Evolutionary conservation across 202 grass and related monocot genomes (phyloP).

Genomic region (Eragrostis tef): DNA sequence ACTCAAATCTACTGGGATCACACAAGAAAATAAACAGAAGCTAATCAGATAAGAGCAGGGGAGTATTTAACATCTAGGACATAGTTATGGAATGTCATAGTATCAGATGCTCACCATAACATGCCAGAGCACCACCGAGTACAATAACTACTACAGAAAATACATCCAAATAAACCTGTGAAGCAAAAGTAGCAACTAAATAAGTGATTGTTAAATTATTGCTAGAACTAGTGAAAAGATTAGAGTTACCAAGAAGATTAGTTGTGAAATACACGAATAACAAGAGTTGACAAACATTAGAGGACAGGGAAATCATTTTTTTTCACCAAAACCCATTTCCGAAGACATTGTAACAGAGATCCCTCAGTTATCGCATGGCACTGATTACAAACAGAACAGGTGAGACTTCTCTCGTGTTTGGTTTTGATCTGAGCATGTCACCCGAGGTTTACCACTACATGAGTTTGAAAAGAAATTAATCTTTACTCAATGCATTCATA

Average conservation of each 20-base stretch:
- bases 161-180: conserved; percentile 92
- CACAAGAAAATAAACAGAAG: conserved; percentile 33
- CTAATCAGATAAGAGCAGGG: conserved; percentile 14
- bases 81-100: background rate
- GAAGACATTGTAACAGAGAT: conserved; percentile 18
- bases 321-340: conserved; percentile 17
- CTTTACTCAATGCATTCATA: background rate
- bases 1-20: conserved; percentile 30
- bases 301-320: conserved; percentile 8
- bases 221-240: conserved; percentile 5
- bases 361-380: conserved; percentile 26
- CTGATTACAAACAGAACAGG: conserved; percentile 44
- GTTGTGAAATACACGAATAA: conserved; percentile 19
- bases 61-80: conserved; percentile 20
- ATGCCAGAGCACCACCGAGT: conserved; percentile 75
- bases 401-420: conserved; percentile 6
- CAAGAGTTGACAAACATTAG: conserved; percentile 14
- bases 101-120: conserved; percentile 81
- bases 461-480: conserved; percentile 2
- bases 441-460: background rate
- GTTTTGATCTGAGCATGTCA: conserved; percentile 9
- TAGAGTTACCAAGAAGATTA: conserved; percentile 16
- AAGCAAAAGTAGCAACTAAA: conserved; percentile 47
- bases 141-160: conserved; percentile 87
- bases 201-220: conserved; percentile 29